These are phyloP conservation scores for Arthrobotrys iridis DNA, from an alignment of 2,329 filamentous ascomycete species.

Conservation along the genomic window DNA sequence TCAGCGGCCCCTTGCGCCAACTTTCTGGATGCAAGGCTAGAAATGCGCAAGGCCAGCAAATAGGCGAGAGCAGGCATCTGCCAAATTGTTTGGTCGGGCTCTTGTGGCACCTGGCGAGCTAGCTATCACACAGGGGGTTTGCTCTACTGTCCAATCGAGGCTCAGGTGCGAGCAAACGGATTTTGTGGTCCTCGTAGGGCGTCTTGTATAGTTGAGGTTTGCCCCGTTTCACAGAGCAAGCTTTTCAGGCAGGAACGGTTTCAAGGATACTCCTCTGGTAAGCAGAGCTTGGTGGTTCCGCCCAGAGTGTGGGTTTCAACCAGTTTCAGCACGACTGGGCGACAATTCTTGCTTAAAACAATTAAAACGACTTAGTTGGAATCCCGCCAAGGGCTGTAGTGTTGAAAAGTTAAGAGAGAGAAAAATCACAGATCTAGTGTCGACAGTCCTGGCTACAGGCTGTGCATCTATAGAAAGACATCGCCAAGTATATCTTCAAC, in stretches of 20 bases:
- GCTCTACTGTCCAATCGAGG: conserved; percentile 4
- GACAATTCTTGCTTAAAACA: neutral
- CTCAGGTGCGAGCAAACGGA: neutral
- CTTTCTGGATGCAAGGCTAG: conserved; percentile 2
- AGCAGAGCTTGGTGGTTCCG: conserved; percentile 17
- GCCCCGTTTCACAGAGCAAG: conserved; percentile 44
- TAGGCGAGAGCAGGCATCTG: conserved; percentile 2
- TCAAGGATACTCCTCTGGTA: conserved; percentile 42
- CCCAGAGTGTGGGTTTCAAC: conserved; percentile 22
- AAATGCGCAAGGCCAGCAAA: conserved; percentile 1
- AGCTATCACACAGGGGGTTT: neutral
- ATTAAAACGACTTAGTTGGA: no score
- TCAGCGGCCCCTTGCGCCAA: conserved; percentile 49
- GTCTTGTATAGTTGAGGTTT: conserved; percentile 40
- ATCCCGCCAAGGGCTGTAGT: neutral
- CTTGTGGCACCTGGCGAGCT: neutral
- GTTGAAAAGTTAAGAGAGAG: no score
- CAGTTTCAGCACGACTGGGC: conserved; percentile 21
- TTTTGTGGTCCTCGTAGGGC: neutral
- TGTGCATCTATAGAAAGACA: conserved; percentile 1
- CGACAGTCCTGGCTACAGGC: neutral
- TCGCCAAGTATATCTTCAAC: neutral
- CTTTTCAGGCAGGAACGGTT: conserved; percentile 42
- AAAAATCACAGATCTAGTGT: neutral
- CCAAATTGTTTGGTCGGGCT: conserved; percentile 4